phyloP scores from a whole-genome alignment of 1,284 basidiomycete genomes.

The Neolentinus lepideus region DNA sequence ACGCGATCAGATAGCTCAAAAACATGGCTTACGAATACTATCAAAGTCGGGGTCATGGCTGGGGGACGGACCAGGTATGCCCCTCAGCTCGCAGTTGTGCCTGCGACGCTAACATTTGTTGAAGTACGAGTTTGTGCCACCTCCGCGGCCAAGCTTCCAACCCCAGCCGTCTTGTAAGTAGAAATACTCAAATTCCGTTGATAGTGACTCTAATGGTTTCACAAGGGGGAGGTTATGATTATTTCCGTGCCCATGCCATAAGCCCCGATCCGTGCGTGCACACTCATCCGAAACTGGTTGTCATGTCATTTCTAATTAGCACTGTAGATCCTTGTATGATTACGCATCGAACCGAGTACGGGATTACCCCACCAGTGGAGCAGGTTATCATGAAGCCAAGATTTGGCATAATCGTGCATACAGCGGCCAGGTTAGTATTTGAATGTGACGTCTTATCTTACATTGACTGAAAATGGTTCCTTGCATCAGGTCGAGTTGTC shows the following conservation, averaged over 20 bases:
- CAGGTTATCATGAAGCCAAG: conserved; percentile 46
- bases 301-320: conserved; percentile 3
- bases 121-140: conserved; percentile 44
- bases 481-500: conserved; percentile 35
- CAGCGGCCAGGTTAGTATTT: conserved; percentile 38
- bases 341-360: conserved; percentile 47
- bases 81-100: neutral
- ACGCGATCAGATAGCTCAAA: neutral
- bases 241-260: conserved; percentile 50
- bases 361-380: conserved; percentile 31
- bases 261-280: conserved; percentile 47
- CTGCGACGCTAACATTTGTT: neutral
- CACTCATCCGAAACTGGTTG: conserved; percentile 3
- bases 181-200: conserved; percentile 9
- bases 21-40: conserved; percentile 34
- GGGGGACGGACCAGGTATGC: conserved; percentile 43
- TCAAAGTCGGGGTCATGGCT: conserved; percentile 33
- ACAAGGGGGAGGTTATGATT: conserved; percentile 53
- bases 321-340: conserved; percentile 43
- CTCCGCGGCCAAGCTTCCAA: conserved; percentile 48
- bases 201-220: conserved; percentile 8
- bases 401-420: conserved; percentile 55
- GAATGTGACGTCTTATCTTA: neutral
- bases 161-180: conserved; percentile 48
- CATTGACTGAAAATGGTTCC: neutral